phyloP scores from a whole-genome alignment of 2,329 filamentous ascomycete genomes.

The Colletotrichum phormii region DNA sequence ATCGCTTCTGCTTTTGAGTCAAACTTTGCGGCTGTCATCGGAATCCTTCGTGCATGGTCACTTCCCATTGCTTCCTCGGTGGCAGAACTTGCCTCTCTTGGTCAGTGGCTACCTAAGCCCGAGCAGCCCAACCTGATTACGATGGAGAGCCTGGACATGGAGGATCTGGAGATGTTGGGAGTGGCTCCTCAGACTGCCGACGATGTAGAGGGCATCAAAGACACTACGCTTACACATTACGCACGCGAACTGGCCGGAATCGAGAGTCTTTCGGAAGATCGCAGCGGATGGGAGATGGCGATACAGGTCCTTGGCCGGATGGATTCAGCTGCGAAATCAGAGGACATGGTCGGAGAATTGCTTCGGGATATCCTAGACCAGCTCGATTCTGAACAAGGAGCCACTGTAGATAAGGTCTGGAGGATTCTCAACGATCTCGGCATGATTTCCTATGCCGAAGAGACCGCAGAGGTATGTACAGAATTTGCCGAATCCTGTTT shows the following conservation, averaged over 20 bases:
- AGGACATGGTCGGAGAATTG: conserved; percentile 79
- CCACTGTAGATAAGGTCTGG: conserved; percentile 85
- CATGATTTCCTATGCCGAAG: conserved; percentile 81
- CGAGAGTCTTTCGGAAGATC: conserved; percentile 58
- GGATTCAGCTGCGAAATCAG: conserved; percentile 77
- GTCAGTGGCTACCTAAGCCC: conserved; percentile 80
- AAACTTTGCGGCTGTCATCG: conserved; percentile 80
- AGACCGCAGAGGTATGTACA: conserved; percentile 79
- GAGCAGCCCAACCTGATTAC: conserved; percentile 64
- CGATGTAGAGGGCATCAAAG: conserved; percentile 76
- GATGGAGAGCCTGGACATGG: conserved; percentile 79
- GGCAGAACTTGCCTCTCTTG: conserved; percentile 85
- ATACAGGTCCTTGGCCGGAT: conserved; percentile 86
- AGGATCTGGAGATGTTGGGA: conserved; percentile 86
- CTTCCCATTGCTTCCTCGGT: conserved; percentile 81
- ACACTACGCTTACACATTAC: conserved; percentile 82
- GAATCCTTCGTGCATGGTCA: conserved; percentile 83
- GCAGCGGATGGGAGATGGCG: conserved; percentile 90
- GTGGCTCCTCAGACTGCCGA: conserved; percentile 70
- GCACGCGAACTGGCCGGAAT: conserved; percentile 74
- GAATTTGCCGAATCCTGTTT: background rate
- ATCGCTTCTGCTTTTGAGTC: conserved; percentile 86
- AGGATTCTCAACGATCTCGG: conserved; percentile 81
- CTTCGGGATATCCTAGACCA: conserved; percentile 73
- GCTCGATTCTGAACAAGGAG: conserved; percentile 73